These are phyloP conservation scores for Pseudozyma hubeiensis DNA, from an alignment of 1,284 basidiomycete genomes.

Conservation along the genomic window DNA sequence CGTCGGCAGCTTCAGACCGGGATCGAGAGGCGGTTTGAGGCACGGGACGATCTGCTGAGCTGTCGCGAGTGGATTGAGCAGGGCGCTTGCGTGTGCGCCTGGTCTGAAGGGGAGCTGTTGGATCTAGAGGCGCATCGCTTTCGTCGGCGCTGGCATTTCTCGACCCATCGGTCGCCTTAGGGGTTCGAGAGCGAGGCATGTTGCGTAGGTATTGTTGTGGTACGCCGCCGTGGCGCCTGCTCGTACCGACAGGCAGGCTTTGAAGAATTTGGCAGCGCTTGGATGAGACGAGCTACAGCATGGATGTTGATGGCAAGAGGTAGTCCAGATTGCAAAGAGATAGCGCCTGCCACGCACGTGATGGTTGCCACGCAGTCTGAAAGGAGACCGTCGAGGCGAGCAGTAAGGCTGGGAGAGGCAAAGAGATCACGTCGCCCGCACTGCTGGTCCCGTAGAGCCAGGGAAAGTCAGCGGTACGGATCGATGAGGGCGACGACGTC, in stretches of 20 bases:
- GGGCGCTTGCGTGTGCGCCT: slow-evolving; percentile 37
- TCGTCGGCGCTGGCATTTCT: slow-evolving; percentile 29
- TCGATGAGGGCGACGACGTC: too few species aligned
- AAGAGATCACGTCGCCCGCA: too few species aligned
- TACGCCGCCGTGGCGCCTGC: slow-evolving; percentile 7
- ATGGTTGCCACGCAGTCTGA: too few species aligned
- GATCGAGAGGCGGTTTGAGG: slow-evolving; percentile 6
- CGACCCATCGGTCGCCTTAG: slow-evolving; percentile 10
- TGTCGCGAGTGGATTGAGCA: slow-evolving; percentile 21
- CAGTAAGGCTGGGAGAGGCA: too few species aligned
- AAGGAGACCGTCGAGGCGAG: too few species aligned
- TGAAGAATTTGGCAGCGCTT: neutral
- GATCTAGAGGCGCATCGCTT: slow-evolving; percentile 24
- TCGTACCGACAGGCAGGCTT: slow-evolving; percentile 1
- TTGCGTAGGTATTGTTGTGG: neutral
- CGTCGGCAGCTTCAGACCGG: neutral
- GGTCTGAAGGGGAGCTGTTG: slow-evolving; percentile 5
- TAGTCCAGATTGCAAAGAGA: too few species aligned
- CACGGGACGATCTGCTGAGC: slow-evolving; percentile 12
- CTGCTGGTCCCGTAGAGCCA: too few species aligned
- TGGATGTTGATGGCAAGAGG: too few species aligned
- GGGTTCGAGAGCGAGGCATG: slow-evolving; percentile 26
- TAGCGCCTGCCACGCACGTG: too few species aligned
- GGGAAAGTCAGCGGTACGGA: too few species aligned
- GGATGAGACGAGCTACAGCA: too few species aligned